Evolutionary conservation across 441 rosid species (phyloP).

Genomic region (Macaranga tanarius): DNA sequence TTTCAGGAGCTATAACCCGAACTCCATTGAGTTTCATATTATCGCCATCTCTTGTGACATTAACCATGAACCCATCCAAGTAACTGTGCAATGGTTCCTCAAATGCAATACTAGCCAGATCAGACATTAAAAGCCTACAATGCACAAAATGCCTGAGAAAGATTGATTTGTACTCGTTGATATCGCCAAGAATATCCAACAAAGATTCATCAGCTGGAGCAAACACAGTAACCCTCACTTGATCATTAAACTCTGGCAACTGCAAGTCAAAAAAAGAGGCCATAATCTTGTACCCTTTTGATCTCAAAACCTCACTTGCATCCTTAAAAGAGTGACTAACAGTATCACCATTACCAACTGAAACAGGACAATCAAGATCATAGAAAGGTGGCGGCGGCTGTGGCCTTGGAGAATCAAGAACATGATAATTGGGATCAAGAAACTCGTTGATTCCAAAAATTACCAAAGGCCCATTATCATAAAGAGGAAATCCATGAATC

Average conservation of each 20-base stretch:
- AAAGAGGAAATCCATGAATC: constrained; percentile 22
- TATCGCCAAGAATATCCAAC: constrained; percentile 11
- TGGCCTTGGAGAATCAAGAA: not conserved
- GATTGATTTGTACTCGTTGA: constrained; percentile 17
- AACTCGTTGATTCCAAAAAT: constrained; percentile 38
- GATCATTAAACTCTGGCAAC: constrained; percentile 24
- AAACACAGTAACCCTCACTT: constrained; percentile 32
- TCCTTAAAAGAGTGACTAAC: constrained; percentile 13
- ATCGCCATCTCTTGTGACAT: constrained; percentile 9
- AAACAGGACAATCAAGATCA: constrained; percentile 12
- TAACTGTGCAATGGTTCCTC: constrained; percentile 24
- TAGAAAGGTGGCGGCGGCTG: not conserved
- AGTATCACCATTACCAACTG: not conserved
- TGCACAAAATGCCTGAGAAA: constrained; percentile 38
- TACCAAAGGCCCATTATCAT: constrained; percentile 37
- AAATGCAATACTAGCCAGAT: constrained; percentile 19
- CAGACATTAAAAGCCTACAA: constrained; percentile 29
- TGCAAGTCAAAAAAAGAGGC: constrained; percentile 45
- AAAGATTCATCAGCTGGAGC: constrained; percentile 33
- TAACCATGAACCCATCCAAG: constrained; percentile 30
- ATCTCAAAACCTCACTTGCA: constrained; percentile 26
- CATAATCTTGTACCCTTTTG: constrained; percentile 35
- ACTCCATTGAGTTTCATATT: constrained; percentile 27
- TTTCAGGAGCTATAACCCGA: constrained; percentile 7
- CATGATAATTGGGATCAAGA: constrained; percentile 32